Evolutionary conservation across 306 rosid species (phyloP).

Genomic region (Corylus avellana): DNA sequence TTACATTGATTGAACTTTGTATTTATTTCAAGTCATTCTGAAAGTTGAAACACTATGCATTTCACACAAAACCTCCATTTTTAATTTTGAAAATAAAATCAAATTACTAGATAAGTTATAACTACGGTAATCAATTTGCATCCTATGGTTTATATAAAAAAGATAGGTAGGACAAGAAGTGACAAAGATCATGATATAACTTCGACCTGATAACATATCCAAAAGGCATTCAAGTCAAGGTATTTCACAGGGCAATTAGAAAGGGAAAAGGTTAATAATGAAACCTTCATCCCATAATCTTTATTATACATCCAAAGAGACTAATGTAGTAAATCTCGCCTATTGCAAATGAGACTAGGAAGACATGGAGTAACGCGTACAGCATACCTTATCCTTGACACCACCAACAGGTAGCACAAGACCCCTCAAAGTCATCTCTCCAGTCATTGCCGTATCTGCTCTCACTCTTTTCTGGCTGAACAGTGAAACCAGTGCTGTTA

Average conservation of each 20-base stretch:
- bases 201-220: neutral
- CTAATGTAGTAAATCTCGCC: neutral
- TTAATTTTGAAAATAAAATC: neutral
- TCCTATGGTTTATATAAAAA: neutral
- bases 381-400: slow-evolving; percentile 87
- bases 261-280: neutral
- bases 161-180: neutral
- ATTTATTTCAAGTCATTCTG: neutral
- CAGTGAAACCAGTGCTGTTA: slow-evolving; percentile 90
- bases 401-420: slow-evolving; percentile 97
- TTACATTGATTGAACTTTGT: neutral
- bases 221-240: neutral
- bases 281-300: neutral
- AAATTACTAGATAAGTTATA: neutral
- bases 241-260: neutral
- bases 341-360: neutral
- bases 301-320: neutral
- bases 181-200: neutral
- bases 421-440: slow-evolving; percentile 99
- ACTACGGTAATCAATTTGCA: neutral
- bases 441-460: slow-evolving; percentile 98
- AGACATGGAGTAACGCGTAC: slow-evolving; percentile 33
- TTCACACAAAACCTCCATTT: neutral
- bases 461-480: slow-evolving; percentile 77
- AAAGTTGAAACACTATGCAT: neutral